Evolutionary conservation across 805 yeast species (phyloP).

Genomic region (Zygosaccharomyces pseudorouxii): DNA sequence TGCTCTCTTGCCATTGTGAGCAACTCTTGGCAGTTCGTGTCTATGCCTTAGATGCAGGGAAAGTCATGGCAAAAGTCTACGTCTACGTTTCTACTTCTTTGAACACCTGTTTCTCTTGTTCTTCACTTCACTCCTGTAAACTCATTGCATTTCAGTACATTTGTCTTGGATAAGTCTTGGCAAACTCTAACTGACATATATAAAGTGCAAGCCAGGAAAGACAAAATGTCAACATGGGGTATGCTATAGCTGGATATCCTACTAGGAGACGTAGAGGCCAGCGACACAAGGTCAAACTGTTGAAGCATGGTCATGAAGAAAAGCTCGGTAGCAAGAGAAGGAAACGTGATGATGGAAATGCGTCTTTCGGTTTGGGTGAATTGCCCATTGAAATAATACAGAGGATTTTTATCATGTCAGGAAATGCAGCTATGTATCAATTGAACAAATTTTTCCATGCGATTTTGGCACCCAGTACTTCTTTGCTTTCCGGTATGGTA

Average conservation of each 20-base stretch:
- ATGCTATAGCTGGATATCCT: slow-evolving; percentile 18
- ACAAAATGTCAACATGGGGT: slow-evolving; percentile 16
- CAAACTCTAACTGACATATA: not conserved
- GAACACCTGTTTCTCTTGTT: not conserved
- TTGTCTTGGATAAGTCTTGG: not conserved
- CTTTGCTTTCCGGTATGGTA: slow-evolving; percentile 10
- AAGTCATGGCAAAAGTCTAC: not conserved
- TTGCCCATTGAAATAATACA: slow-evolving; percentile 21
- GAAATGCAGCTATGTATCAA: slow-evolving; percentile 11
- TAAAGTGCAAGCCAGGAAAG: too few relatives aligned
- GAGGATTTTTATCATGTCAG: slow-evolving; percentile 16
- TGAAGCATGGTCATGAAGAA: not conserved
- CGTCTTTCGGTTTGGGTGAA: slow-evolving; percentile 8
- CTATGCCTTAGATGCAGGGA: not conserved
- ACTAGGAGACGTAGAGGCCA: slow-evolving; percentile 15
- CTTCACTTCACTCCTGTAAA: too few relatives aligned
- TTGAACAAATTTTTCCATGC: slow-evolving; percentile 19
- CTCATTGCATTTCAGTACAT: too few relatives aligned
- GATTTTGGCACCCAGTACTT: slow-evolving; percentile 16
- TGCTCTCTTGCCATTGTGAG: not conserved
- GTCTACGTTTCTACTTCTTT: not conserved
- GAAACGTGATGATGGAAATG: not conserved
- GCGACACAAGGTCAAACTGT: not conserved
- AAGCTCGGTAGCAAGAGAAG: not conserved
- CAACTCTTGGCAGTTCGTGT: not conserved